Base-by-base conservation (phyloP, 768 basidiomycete genomes). In the Leccinum subtestaceum region DNA sequence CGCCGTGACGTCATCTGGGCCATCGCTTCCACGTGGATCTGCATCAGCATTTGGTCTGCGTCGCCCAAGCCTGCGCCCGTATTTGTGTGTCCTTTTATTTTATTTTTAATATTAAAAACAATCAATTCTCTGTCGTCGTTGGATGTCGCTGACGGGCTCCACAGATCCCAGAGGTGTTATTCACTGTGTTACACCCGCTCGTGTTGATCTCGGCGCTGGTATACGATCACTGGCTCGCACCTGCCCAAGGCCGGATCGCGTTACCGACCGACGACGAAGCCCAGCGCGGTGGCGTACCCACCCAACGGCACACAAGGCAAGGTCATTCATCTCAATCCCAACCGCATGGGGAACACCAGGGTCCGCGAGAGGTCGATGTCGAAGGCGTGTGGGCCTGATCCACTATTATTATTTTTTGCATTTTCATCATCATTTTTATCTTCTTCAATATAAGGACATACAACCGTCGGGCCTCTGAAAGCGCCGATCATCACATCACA, bases 1-100 rank as follows among this genome's bases (percentile, higher is more conserved):
- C 76, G 85, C 1, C 75, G 81, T 3, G 91, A 93, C 64, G 72
- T 92, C 52, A 86, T 91, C 0, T 91, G 88, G 88, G 84, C 85
- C 36, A 77, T 86, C 13, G 87, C 87, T 1, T 85, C 88, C 0
- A 85, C 84, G 0, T 93, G 90, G 90, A 79, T 89, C 21, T 84
- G 84, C 59, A 76, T 86, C 21, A 84, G 84, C 63, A 74, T 92
- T 5, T 89, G 86, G 85, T 70, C 73, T 23, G 74, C 77, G 4
- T 67, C 76, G 27, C 87, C 86, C 0, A 91, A 91, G 60, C 84
- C 89, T 0, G 76, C 77, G 7, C 78, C 83, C 3, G 83, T 93
- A 13, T 83, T 83, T 63, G 88, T 90, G 62, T 21, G 88, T 78
- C 29, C 7, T 25, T 25, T 12, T 29, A 10, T 15, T 7, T 4